Evolutionary conservation across 2,329 filamentous ascomycete species (phyloP), one percentile per base, ranked within the genome.

Genomic region (Botryotinia narcissicola): DNA sequence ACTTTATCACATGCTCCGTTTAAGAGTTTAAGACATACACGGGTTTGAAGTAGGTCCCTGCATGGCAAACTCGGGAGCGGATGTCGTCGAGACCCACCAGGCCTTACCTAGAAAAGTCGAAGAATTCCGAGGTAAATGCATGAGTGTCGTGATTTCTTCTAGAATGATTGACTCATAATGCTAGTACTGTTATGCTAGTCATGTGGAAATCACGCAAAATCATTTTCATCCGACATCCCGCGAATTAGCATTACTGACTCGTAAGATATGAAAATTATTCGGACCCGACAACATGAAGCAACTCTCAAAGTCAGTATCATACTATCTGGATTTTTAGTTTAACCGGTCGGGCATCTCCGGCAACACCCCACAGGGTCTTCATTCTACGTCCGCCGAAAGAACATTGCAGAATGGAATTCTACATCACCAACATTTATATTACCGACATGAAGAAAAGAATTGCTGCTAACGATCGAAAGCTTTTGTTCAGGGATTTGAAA

Each of bases 101-200:
- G 29, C n/a, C 9, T 64, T 64, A 32, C 42, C 42, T 32, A 35
- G n/a, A 46, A 61, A 64, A 18, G 62, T 32, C n/a, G 32, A 46
- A 66, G 18, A n/a, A 68, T 42, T 37, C 35, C 48, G 25, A n/a
- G 51, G n/a, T 32, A 16, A 5, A 57, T 57, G 48, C 66, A 59
- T 57, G 35, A 35, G 48, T 57, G 48, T 57, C 8, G 10, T 57
- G 48, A 57, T 69, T 42, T 57, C 48, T 68, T 68, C 66, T 57
- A 29, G 66, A 57, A 57, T 42, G 35, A 57, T 42, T 57, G 35
- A 57, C 48, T n/a, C 35, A 22, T n/a, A 46, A 18, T 22, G n/a
- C n/a, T 8, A 29, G 37, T n/a, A n/a, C 14, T 18, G 4, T 14
- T 8, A 57, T 18, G 18, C 51, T 57, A 29, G 51, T 18, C 35